These are phyloP conservation scores for Rhodomyrtus psidioides DNA, from an alignment of 441 rosid species.

Conservation along the genomic window DNA sequence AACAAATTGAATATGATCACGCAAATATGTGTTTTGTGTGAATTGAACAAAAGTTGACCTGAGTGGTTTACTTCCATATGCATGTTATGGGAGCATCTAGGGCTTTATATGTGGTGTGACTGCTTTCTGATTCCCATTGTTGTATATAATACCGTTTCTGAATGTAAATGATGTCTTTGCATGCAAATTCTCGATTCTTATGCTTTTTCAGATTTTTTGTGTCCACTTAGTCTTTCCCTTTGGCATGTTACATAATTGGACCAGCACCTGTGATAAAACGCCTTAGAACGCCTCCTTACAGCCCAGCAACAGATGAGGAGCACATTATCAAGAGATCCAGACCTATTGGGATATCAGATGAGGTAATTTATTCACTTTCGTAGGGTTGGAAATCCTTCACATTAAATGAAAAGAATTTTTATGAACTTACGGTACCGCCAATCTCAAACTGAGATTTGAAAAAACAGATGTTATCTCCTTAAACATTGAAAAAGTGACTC, in stretches of 20 bases:
- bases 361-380: slow-evolving; percentile 23
- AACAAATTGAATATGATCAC: not conserved
- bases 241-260: not conserved
- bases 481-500: not conserved
- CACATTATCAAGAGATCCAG: slow-evolving; percentile 57
- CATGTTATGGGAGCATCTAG: not conserved
- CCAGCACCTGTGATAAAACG: slow-evolving; percentile 49
- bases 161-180: not conserved
- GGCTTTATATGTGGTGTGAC: not conserved
- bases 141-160: not conserved
- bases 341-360: slow-evolving; percentile 54
- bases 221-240: not conserved
- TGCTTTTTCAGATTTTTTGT: not conserved
- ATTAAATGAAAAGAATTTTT: not conserved
- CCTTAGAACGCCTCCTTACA: slow-evolving; percentile 56
- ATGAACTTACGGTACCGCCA: not conserved
- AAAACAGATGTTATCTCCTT: not conserved
- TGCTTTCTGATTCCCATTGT: not conserved
- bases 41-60: not conserved
- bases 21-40: not conserved
- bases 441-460: not conserved
- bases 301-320: slow-evolving; percentile 69
- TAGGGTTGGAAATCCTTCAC: not conserved
- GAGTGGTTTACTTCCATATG: not conserved
- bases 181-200: not conserved